Conservation (phyloP, 805 yeast species). For the Candida ulmi region DNA sequence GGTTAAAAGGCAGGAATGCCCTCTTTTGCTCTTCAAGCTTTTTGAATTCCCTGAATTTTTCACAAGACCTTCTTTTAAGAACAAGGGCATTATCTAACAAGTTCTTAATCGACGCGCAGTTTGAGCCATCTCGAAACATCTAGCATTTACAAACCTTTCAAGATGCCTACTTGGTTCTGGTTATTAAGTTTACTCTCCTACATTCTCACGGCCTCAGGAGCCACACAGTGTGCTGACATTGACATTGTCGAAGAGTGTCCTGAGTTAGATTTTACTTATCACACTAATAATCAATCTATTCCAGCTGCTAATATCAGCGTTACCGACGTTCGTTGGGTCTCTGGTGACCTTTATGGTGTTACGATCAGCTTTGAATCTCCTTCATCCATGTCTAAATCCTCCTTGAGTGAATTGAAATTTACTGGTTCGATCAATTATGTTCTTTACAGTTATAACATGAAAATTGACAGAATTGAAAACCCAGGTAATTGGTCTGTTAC, state of each 20-base stretch:
- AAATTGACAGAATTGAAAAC: slow-evolving; percentile 3
- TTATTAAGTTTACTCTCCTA: neutral
- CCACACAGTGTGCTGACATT: slow-evolving; percentile 4
- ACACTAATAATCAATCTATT: slow-evolving; percentile 6
- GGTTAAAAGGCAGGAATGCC: no score
- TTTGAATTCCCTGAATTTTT: no score
- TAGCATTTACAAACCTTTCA: no score
- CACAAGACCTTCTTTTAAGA: no score
- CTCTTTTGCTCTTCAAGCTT: no score
- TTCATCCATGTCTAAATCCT: slow-evolving; percentile 8
- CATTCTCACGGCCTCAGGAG: neutral
- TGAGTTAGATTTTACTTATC: slow-evolving; percentile 10
- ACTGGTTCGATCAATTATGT: slow-evolving; percentile 8
- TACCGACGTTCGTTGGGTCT: slow-evolving; percentile 9
- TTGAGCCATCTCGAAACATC: no score
- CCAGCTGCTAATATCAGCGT: slow-evolving; percentile 11
- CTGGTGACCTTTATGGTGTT: slow-evolving; percentile 11
- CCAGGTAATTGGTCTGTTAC: slow-evolving; percentile 10
- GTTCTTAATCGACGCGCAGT: no score
- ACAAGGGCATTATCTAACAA: no score
- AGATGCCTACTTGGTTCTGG: neutral
- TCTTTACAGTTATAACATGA: slow-evolving; percentile 9
- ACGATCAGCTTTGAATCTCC: slow-evolving; percentile 9
- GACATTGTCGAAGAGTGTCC: slow-evolving; percentile 8
- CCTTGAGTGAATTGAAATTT: slow-evolving; percentile 15